Conservation (phyloP, 164 flowering plant species). For the Litsea cubeba region DNA sequence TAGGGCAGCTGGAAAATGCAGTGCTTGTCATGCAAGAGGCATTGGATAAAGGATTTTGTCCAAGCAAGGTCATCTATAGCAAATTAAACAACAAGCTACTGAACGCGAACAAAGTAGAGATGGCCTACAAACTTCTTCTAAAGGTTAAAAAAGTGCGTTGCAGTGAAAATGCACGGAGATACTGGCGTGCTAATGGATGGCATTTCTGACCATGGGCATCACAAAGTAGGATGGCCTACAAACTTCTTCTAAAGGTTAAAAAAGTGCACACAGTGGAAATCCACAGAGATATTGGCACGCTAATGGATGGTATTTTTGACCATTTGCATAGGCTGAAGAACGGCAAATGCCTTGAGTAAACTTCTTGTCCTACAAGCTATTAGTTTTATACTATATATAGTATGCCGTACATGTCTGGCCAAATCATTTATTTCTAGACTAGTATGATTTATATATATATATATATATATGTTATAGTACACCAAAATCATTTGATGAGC, state of each 20-base stretch:
- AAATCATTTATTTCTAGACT: too few relatives aligned
- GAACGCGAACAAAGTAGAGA: slow-evolving; percentile 56
- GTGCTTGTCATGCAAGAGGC: slow-evolving; percentile 77
- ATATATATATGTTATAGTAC: too few relatives aligned
- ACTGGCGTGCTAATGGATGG: slow-evolving; percentile 93
- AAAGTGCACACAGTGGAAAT: slow-evolving; percentile 61
- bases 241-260: slow-evolving; percentile 62
- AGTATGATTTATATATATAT: too few relatives aligned
- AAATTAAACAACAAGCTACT: slow-evolving; percentile 70
- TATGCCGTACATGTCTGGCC: too few relatives aligned
- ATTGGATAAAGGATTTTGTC: slow-evolving; percentile 70
- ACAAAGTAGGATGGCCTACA: slow-evolving; percentile 42
- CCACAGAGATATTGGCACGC: slow-evolving; percentile 74
- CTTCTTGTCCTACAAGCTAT: background rate
- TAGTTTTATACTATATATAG: background rate
- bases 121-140: slow-evolving; percentile 65
- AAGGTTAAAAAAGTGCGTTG: slow-evolving; percentile 66
- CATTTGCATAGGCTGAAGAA: slow-evolving; percentile 1
- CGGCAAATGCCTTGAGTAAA: background rate
- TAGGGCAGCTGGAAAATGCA: slow-evolving; percentile 85
- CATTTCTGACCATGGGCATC: slow-evolving; percentile 49
- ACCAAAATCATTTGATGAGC: too few relatives aligned
- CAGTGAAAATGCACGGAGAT: slow-evolving; percentile 58
- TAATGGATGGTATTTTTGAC: slow-evolving; percentile 88
- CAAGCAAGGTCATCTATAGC: slow-evolving; percentile 57